A percentile compares a stretch with the other conserved stretches of the same genome.
Conservation (phyloP, 257 asterid species). For the Solanum chiquidenum region DNA sequence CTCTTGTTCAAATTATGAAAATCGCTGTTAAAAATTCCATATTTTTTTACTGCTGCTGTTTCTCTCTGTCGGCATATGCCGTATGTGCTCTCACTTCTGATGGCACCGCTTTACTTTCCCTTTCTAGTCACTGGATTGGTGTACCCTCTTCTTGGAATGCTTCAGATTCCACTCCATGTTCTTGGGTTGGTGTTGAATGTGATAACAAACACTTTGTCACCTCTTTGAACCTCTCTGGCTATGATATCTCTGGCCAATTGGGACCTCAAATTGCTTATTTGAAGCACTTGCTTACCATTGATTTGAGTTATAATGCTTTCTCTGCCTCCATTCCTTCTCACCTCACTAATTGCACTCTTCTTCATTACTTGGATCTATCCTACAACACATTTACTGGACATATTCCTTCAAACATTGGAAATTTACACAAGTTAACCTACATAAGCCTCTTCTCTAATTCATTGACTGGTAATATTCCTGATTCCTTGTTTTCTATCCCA, state of each 20-base stretch:
- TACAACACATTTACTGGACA: constrained; percentile 39
- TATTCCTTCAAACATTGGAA: constrained; percentile 47
- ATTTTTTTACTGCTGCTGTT: constrained; percentile 23
- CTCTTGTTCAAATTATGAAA: constrained; percentile 11
- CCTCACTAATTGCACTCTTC: constrained; percentile 34
- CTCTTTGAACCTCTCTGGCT: constrained; percentile 32
- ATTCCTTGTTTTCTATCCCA: constrained; percentile 43
- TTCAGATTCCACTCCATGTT: constrained; percentile 70
- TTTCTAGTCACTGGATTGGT: constrained; percentile 42
- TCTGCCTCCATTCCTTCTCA: constrained; percentile 46
- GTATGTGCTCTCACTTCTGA: constrained; percentile 30
- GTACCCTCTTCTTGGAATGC: constrained; percentile 78
- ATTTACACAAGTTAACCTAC: constrained; percentile 25
- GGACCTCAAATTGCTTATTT: constrained; percentile 55
- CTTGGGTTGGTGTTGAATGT: constrained; percentile 75
- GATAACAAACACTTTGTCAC: constrained; percentile 17
- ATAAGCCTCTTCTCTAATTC: constrained; percentile 38
- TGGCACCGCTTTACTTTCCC: constrained; percentile 52
- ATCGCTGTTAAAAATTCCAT: constrained; percentile 1
- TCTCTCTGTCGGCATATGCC: constrained; percentile 6
- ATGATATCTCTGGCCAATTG: constrained; percentile 56
- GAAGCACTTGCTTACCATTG: constrained; percentile 29
- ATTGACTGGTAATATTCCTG: constrained; percentile 50
- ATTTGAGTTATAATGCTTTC: constrained; percentile 33
- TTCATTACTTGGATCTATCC: constrained; percentile 42